phyloP scores from a whole-genome alignment of 257 asterid species.

The Petunia axillaris region DNA sequence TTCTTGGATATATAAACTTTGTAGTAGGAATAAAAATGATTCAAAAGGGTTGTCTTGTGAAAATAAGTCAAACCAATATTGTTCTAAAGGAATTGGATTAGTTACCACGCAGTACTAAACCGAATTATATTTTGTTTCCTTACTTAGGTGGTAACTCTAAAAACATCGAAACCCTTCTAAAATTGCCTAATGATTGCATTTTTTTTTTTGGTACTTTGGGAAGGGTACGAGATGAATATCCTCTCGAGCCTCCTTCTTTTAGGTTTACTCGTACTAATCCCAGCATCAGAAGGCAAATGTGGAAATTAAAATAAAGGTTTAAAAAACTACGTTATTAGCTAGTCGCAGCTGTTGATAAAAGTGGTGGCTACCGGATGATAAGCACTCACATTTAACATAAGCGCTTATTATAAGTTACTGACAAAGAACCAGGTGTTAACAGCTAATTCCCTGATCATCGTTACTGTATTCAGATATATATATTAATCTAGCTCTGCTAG shows the following conservation, averaged over 20 bases:
- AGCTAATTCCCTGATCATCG: background rate
- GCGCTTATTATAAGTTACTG: slow-evolving; percentile 34
- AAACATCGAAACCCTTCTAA: too few relatives aligned
- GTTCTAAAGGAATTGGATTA: too few relatives aligned
- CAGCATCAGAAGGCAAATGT: background rate
- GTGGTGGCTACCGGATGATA: slow-evolving; percentile 46
- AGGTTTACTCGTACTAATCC: background rate
- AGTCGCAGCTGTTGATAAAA: background rate
- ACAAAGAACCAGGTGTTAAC: background rate
- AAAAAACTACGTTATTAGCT: background rate
- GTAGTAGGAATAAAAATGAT: too few relatives aligned
- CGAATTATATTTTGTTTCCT: too few relatives aligned
- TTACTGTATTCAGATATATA: background rate
- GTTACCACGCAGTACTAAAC: too few relatives aligned
- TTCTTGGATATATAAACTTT: too few relatives aligned
- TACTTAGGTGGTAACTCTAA: too few relatives aligned
- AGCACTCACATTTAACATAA: slow-evolving; percentile 34
- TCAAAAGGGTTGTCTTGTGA: too few relatives aligned
- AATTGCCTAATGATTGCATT: too few relatives aligned
- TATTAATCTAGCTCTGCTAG: too few relatives aligned
- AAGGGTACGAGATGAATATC: background rate
- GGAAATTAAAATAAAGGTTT: background rate
- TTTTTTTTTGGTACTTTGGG: too few relatives aligned
- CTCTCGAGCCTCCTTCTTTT: background rate
- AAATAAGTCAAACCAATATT: too few relatives aligned